These are phyloP conservation scores for Naganishia cerealis DNA, from an alignment of 1,284 basidiomycete species.

Conservation along the genomic window DNA sequence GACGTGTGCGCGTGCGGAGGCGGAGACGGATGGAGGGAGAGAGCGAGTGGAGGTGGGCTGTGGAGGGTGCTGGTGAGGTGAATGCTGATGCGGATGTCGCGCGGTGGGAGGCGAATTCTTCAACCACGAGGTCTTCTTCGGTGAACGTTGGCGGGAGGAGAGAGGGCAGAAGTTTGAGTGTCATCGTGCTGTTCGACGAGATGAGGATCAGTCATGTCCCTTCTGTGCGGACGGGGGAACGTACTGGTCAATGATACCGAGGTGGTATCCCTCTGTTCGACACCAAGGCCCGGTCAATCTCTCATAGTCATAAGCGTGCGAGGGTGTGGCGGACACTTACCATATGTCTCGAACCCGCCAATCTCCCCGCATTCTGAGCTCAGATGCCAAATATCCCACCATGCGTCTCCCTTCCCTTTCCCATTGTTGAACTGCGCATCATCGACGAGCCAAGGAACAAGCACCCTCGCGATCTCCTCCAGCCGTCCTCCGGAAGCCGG, in stretches of 20 bases:
- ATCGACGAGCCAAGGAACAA: not conserved
- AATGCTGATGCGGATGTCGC: slow-evolving; percentile 4
- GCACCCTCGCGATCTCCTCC: not conserved
- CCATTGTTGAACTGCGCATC: not conserved
- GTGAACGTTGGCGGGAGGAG: slow-evolving; percentile 31
- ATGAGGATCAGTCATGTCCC: slow-evolving; percentile 16
- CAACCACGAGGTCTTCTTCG: not conserved
- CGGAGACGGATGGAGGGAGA: not conserved
- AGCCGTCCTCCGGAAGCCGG: not conserved
- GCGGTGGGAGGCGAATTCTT: not conserved
- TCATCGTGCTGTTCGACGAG: slow-evolving; percentile 41
- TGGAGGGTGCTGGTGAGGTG: slow-evolving; percentile 26
- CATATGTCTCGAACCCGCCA: slow-evolving; percentile 52
- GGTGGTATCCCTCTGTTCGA: slow-evolving; percentile 46
- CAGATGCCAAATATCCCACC: slow-evolving; percentile 52
- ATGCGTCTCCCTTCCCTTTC: slow-evolving; percentile 24
- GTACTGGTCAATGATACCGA: slow-evolving; percentile 52
- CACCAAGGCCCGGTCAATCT: slow-evolving; percentile 15
- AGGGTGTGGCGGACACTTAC: slow-evolving; percentile 33
- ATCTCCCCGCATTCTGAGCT: slow-evolving; percentile 49
- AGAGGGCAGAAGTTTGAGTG: slow-evolving; percentile 45
- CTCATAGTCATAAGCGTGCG: not conserved
- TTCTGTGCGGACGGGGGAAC: slow-evolving; percentile 29
- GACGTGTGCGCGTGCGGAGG: not conserved
- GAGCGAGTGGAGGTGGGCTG: slow-evolving; percentile 6